A percentile compares a stretch with the other conserved stretches of the same genome.
phyloP scores from a whole-genome alignment of 2,329 filamentous ascomycete genomes.

The Neurospora crassa region DNA sequence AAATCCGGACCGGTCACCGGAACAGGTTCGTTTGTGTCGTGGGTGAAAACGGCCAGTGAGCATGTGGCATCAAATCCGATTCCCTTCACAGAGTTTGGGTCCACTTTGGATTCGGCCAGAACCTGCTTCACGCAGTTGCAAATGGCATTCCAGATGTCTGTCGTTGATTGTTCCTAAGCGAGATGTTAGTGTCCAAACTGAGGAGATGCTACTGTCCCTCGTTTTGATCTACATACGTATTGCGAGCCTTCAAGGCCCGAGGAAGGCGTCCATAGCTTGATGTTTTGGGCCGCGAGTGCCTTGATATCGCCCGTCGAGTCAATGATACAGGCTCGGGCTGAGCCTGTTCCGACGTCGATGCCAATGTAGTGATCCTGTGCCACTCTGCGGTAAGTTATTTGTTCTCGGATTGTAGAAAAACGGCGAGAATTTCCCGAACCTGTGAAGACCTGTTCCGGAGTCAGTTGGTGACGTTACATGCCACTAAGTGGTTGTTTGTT shows the following conservation, averaged over 20 bases:
- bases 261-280: slow-evolving; percentile 72
- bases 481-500: neutral
- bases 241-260: slow-evolving; percentile 44
- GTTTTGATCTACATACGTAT: slow-evolving; percentile 45
- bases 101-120: slow-evolving; percentile 70
- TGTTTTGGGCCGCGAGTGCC: slow-evolving; percentile 62
- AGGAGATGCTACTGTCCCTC: neutral
- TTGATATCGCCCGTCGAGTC: slow-evolving; percentile 84
- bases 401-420: neutral
- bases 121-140: slow-evolving; percentile 79
- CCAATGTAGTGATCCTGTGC: slow-evolving; percentile 59
- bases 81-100: slow-evolving; percentile 67
- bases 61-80: slow-evolving; percentile 99
- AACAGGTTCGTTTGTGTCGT: slow-evolving; percentile 83
- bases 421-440: neutral
- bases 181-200: neutral
- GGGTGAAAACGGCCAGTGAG: slow-evolving; percentile 82
- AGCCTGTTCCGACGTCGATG: slow-evolving; percentile 94
- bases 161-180: slow-evolving; percentile 83
- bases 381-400: neutral
- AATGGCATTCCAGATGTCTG: slow-evolving; percentile 93
- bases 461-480: neutral
- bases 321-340: slow-evolving; percentile 91
- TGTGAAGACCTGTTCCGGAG: neutral
- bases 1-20: slow-evolving; percentile 86